Evolutionary conservation across 1,284 basidiomycete genomes (phyloP), one percentile per base, ranked within the genome.

Genomic region (Ustilago crameri): DNA sequence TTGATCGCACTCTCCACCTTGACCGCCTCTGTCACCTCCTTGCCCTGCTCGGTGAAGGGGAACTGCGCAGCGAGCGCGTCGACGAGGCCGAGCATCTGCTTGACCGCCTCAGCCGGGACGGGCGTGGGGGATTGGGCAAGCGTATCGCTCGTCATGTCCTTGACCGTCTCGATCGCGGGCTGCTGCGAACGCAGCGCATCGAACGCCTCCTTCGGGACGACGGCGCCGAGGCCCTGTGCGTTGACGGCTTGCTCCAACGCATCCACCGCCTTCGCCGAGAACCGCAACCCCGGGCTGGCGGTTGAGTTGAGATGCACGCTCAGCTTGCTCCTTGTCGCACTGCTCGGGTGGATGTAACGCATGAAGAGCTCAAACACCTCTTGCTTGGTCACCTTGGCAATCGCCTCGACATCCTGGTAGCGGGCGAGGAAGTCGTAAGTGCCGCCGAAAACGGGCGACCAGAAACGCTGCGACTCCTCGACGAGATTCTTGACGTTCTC

Each of bases 291-390:
- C 9, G 86, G 83, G 9, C 84, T 86, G 4, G 87, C 78, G 88
- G 66, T 47, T 59, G 87, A 87, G 47, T 73, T 74, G 45, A 81
- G 71, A 50, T 72, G 77, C 30, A 76, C 69, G 32, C 54, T 66
- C 14, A 62, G 64, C 75, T 74, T 82, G 53, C 75, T 61, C 40
- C 83, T 63, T 20, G 34, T 47, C 2, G 53, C 7, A 26, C 67
- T 73, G 48, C 66, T 74, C 5, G 80, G 82, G 82, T 93, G 90
- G 44, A 93, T 88, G 57, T 87, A 87, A 23, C 86, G 85, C 64
- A 88, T 85, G 87, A 93, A 94, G 51, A 97, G 84, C 7, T 87
- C 82, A n/a, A 93, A 69, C 34, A 98, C 87, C 24, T 97, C 92
- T 8, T 89, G 84, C 84, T 93, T 93, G 9, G 88, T 90, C 54